A percentile compares a stretch with the other conserved stretches of the same genome.
Conservation (phyloP, 192 early-diverging fungal genomes). For the Linnemannia schmuckeri region DNA sequence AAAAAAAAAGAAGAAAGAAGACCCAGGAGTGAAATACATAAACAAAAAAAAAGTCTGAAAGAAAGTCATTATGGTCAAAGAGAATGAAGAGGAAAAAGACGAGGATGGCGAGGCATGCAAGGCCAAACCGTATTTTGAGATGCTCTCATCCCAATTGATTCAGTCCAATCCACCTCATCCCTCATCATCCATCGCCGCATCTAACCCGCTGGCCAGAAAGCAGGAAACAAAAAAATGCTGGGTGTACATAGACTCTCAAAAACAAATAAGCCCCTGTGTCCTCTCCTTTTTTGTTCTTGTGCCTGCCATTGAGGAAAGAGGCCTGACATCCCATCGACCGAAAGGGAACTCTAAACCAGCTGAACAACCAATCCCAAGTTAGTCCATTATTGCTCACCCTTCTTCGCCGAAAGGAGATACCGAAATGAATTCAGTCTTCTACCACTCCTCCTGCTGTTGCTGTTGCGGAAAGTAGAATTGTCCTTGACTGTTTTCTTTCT, state of each 20-base stretch:
- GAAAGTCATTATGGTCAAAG: too few species aligned
- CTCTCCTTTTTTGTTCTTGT: not conserved
- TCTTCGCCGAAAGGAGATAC: not conserved
- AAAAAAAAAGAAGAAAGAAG: not conserved
- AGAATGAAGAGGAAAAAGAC: not conserved
- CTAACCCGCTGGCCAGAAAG: not conserved
- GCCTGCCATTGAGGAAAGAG: not conserved
- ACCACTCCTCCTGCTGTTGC: not conserved
- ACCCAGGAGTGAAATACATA: not conserved
- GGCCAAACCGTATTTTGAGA: slow-evolving; percentile 40
- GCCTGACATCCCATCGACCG: not conserved
- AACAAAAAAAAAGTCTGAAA: not conserved
- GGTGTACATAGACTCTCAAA: not conserved
- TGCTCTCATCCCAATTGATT: slow-evolving; percentile 17
- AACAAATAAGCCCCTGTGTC: slow-evolving; percentile 2
- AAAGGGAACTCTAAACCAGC: not conserved
- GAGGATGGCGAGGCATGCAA: slow-evolving; percentile 24
- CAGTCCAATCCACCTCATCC: not conserved
- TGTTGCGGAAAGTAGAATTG: not conserved
- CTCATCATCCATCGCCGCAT: slow-evolving; percentile 11
- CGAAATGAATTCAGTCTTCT: not conserved
- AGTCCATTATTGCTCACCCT: not conserved
- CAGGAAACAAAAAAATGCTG: not conserved
- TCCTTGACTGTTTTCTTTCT: too few species aligned
- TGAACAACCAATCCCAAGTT: slow-evolving; percentile 9